Evolutionary conservation across 2,329 filamentous ascomycete species (phyloP).

Genomic region (Balansia obtecta): DNA sequence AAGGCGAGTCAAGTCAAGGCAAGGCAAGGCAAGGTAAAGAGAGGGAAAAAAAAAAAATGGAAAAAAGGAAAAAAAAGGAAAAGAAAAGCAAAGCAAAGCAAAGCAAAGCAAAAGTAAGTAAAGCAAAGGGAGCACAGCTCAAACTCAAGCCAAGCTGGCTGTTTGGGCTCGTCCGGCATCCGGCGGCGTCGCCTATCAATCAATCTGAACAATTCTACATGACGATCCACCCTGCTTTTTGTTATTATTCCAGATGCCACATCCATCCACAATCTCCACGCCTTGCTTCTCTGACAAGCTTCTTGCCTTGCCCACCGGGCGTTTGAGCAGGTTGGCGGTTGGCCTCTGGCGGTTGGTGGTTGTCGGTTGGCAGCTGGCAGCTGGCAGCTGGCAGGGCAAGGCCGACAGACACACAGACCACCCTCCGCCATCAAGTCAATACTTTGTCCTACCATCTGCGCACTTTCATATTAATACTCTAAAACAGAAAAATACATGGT

Average conservation of each 20-base stretch:
- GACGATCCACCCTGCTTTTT: slow-evolving; percentile 13
- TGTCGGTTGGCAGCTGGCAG: no score
- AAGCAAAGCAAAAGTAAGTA: slow-evolving; percentile 7
- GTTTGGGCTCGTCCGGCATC: slow-evolving; percentile 1
- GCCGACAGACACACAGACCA: slow-evolving; percentile 20
- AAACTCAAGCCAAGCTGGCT: neutral
- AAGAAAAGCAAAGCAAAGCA: slow-evolving; percentile 3
- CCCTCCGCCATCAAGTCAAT: slow-evolving; percentile 20
- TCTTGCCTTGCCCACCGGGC: neutral
- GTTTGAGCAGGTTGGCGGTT: neutral
- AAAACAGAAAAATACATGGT: slow-evolving; percentile 17
- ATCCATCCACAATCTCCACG: slow-evolving; percentile 10
- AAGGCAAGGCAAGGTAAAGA: slow-evolving; percentile 8
- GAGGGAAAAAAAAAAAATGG: slow-evolving; percentile 3
- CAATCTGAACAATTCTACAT: no score
- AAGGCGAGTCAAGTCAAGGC: slow-evolving; percentile 6
- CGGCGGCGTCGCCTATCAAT: slow-evolving; percentile 8
- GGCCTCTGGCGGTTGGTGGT: no score
- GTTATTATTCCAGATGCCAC: slow-evolving; percentile 7
- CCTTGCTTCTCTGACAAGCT: slow-evolving; percentile 4
- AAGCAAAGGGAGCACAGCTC: neutral
- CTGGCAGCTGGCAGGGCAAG: slow-evolving; percentile 10
- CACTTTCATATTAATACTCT: slow-evolving; percentile 16
- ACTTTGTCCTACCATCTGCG: slow-evolving; percentile 16
- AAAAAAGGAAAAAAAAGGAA: slow-evolving; percentile 8